Evolutionary conservation across 1,284 basidiomycete species (phyloP).

Genomic region (Cryptococcus amylolentus): DNA sequence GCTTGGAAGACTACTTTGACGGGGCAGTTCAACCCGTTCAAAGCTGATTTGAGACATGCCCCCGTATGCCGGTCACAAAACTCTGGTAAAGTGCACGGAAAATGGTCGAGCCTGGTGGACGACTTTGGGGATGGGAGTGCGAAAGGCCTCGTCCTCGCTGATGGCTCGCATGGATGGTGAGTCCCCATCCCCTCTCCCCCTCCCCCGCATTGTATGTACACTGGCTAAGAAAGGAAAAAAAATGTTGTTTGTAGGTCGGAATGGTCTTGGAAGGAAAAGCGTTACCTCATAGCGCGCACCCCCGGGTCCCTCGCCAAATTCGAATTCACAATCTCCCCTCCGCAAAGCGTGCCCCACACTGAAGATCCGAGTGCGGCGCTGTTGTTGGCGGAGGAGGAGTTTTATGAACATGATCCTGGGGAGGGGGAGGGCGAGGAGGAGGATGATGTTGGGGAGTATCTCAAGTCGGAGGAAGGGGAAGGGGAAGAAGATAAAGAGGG

Average conservation of each 20-base stretch:
- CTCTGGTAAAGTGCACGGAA: slow-evolving; percentile 24
- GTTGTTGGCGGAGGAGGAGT: slow-evolving; percentile 4
- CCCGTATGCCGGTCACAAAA: slow-evolving; percentile 40
- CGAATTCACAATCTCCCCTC: slow-evolving; percentile 27
- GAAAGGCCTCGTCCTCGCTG: slow-evolving; percentile 15
- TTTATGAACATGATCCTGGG: background rate
- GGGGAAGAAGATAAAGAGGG: background rate
- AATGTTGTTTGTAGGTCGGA: slow-evolving; percentile 8
- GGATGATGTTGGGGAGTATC: background rate
- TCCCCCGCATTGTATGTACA: background rate
- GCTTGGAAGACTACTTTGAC: slow-evolving; percentile 7
- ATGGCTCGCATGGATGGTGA: slow-evolving; percentile 29
- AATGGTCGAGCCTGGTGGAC: slow-evolving; percentile 15
- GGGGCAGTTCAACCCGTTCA: slow-evolving; percentile 14
- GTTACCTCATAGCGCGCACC: slow-evolving; percentile 32
- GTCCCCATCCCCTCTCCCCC: background rate
- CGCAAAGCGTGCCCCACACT: slow-evolving; percentile 3
- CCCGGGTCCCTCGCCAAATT: slow-evolving; percentile 34
- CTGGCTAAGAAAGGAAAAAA: no score
- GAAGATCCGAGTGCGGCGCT: slow-evolving; percentile 7
- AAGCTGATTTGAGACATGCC: slow-evolving; percentile 6
- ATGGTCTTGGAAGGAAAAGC: slow-evolving; percentile 43
- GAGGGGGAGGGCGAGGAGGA: background rate
- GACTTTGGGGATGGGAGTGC: slow-evolving; percentile 14
- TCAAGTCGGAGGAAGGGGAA: background rate